Conservation (phyloP, 2,329 filamentous ascomycete species). For the Neofusicoccum parvum region DNA sequence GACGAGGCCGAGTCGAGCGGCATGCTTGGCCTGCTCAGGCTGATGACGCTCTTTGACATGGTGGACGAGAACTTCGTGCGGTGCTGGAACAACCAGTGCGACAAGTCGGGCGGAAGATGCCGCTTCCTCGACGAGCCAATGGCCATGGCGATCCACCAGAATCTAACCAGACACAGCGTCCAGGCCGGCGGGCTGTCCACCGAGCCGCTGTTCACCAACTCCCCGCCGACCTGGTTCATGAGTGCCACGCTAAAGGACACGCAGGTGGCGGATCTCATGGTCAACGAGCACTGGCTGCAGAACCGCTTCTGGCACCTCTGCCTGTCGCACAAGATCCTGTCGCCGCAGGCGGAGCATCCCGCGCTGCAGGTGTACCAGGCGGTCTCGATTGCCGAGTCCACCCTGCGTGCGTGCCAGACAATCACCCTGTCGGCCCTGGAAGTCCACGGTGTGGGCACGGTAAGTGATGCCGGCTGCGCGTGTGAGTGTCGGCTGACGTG, state of each 20-base stretch:
- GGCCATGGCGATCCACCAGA: slow-evolving; percentile 3
- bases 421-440: slow-evolving; percentile 42
- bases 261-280: slow-evolving; percentile 46
- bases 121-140: slow-evolving; percentile 36
- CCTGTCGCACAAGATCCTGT: slow-evolving; percentile 37
- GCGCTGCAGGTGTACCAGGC: slow-evolving; percentile 44
- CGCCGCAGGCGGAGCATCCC: slow-evolving; percentile 32
- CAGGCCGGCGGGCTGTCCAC: not conserved
- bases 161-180: slow-evolving; percentile 23
- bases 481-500: slow-evolving; percentile 8
- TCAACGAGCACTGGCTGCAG: slow-evolving; percentile 48
- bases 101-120: slow-evolving; percentile 29
- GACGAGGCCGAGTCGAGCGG: slow-evolving; percentile 44
- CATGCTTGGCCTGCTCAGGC: slow-evolving; percentile 46
- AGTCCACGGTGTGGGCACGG: slow-evolving; percentile 44
- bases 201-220: slow-evolving; percentile 28
- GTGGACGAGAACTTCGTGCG: slow-evolving; percentile 48
- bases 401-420: slow-evolving; percentile 38
- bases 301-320: slow-evolving; percentile 48
- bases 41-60: slow-evolving; percentile 49
- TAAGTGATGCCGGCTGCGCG: slow-evolving; percentile 44
- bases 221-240: slow-evolving; percentile 34
- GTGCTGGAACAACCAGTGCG: slow-evolving; percentile 48
- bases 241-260: slow-evolving; percentile 43
- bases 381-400: slow-evolving; percentile 36